Evolutionary conservation across 1,284 basidiomycete genomes (phyloP).

Genomic region (Ustilago nuda): DNA sequence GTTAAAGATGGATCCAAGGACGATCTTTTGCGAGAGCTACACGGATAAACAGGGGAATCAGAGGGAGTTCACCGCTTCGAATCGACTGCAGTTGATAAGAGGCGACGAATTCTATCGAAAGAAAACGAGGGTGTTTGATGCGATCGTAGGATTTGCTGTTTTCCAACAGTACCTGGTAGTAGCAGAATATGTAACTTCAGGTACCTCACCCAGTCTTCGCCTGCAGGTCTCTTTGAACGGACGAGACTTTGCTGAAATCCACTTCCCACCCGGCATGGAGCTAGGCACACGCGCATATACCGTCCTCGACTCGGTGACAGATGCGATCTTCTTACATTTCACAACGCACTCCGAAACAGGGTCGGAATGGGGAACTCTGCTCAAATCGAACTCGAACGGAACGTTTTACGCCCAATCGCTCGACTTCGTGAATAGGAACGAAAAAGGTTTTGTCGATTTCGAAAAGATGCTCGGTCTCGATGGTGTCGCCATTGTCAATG

Average conservation of each 20-base stretch:
- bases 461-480: conserved; percentile 97
- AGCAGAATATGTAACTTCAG: conserved; percentile 78
- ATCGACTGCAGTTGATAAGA: conserved; percentile 82
- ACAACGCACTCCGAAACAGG: conserved; percentile 83
- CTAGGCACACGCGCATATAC: conserved; percentile 92
- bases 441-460: conserved; percentile 90
- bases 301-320: conserved; percentile 91
- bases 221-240: conserved; percentile 94
- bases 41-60: conserved; percentile 85
- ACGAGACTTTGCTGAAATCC: conserved; percentile 81
- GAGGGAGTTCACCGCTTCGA: conserved; percentile 71
- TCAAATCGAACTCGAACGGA: conserved; percentile 96
- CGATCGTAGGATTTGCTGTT: conserved; percentile 92
- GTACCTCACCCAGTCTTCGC: conserved; percentile 70
- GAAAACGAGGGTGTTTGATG: conserved; percentile 80
- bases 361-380: conserved; percentile 88
- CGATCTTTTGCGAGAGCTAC: conserved; percentile 93
- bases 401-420: conserved; percentile 91
- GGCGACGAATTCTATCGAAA: conserved; percentile 82
- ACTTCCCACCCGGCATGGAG: conserved; percentile 89
- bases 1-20: conserved; percentile 81
- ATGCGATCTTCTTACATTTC: conserved; percentile 92
- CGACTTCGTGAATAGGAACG: conserved; percentile 89
- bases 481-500: conserved; percentile 91
- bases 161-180: conserved; percentile 96